Percentiles rank a stretch among this genome's conserved stretches.
phyloP scores from a whole-genome alignment of 2,329 filamentous ascomycete genomes.

The Talaromyces sp. region DNA sequence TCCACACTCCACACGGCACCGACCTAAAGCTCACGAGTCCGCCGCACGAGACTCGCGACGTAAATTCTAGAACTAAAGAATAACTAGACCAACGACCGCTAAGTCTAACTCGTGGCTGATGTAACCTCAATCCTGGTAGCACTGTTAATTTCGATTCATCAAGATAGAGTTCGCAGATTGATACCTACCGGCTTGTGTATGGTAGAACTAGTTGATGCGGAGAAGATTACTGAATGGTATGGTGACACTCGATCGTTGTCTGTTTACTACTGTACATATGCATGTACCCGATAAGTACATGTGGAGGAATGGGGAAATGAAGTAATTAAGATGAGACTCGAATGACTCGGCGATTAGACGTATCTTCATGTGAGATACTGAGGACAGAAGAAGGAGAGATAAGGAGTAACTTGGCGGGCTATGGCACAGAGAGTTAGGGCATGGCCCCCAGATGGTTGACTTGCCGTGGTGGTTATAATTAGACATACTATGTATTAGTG shows the following conservation, averaged over 20 bases:
- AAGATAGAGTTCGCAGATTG: neutral
- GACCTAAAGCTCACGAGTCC: neutral
- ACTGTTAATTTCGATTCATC: neutral
- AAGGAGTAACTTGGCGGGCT: neutral
- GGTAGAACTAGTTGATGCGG: neutral
- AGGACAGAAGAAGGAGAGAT: neutral
- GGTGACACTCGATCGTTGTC: neutral
- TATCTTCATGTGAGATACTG: neutral
- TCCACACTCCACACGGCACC: neutral
- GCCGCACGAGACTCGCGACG: neutral
- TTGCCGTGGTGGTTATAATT: neutral
- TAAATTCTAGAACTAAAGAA: neutral
- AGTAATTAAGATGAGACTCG: neutral
- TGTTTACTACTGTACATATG: neutral
- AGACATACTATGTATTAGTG: neutral
- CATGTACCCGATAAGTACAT: no score
- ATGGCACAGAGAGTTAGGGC: neutral
- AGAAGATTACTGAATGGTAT: neutral
- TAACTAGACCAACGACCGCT: neutral
- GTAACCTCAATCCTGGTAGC: slow-evolving; percentile 1
- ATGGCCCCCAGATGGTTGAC: neutral
- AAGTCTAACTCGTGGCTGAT: slow-evolving; percentile 2
- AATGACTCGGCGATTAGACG: neutral
- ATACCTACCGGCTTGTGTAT: neutral
- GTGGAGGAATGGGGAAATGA: neutral